Evolutionary conservation across 805 yeast species (phyloP).

Genomic region (Sugiyamaella americana): DNA sequence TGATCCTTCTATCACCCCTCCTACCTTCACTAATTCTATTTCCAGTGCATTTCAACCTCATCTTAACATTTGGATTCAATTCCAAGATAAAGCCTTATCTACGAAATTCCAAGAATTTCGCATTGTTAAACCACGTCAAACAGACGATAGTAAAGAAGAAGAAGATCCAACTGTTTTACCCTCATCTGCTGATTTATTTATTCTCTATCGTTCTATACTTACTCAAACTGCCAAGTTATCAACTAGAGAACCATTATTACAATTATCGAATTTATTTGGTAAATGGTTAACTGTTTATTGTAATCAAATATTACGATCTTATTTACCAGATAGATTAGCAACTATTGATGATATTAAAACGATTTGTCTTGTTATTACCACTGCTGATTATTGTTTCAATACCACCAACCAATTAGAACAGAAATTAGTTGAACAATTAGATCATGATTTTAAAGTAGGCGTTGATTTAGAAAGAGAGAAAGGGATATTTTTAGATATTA

Average conservation of each 20-base stretch:
- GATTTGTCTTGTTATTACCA: conserved; percentile 68
- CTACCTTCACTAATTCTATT: conserved; percentile 38
- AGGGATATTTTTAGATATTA: conserved; percentile 49
- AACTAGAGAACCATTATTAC: conserved; percentile 38
- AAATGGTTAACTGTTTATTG: conserved; percentile 60
- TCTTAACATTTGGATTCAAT: conserved; percentile 75
- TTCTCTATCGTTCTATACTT: conserved; percentile 64
- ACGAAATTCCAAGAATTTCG: conserved; percentile 60
- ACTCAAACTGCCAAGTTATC: conserved; percentile 61
- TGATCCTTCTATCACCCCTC: background rate
- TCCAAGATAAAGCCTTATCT: conserved; percentile 64
- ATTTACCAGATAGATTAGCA: conserved; percentile 42
- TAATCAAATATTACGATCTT: conserved; percentile 42
- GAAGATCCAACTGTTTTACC: conserved; percentile 57
- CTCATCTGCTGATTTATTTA: conserved; percentile 82
- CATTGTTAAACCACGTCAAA: conserved; percentile 2
- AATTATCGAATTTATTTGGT: conserved; percentile 54
- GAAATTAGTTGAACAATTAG: conserved; percentile 41
- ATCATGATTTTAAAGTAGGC: conserved; percentile 38
- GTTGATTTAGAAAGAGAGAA: conserved; percentile 49
- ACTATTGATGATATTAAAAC: conserved; percentile 56
- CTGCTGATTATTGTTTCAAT: conserved; percentile 81
- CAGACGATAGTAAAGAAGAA: conserved; percentile 29
- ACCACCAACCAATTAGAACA: conserved; percentile 76
- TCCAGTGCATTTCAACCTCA: conserved; percentile 80